Evolutionary conservation across 148 eudicot species (phyloP).

Genomic region (Amaranthus hypochondriacus): DNA sequence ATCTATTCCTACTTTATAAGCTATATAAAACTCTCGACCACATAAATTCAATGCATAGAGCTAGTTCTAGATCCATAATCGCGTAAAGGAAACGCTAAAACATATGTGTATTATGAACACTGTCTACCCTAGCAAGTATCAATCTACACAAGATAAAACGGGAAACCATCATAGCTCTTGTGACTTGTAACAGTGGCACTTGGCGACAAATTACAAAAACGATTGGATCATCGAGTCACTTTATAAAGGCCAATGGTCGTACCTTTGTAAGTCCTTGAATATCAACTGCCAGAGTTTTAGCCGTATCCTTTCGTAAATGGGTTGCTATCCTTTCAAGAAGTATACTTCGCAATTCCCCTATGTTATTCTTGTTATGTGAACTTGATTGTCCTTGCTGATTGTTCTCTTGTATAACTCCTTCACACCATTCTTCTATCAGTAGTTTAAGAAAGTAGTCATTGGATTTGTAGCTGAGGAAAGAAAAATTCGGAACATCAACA

Average conservation of each 20-base stretch:
- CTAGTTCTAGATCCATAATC: too few relatives aligned
- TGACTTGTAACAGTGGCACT: too few relatives aligned
- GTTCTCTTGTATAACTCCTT: constrained; percentile 64
- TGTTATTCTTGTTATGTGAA: constrained; percentile 32
- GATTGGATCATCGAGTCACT: not conserved
- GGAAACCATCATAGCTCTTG: too few relatives aligned
- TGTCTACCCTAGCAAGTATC: too few relatives aligned
- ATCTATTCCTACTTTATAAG: not conserved
- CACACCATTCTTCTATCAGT: constrained; percentile 97
- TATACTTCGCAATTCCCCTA: constrained; percentile 51
- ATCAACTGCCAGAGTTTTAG: constrained; percentile 60
- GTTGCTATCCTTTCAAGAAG: constrained; percentile 85
- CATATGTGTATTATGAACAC: too few relatives aligned
- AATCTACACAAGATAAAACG: too few relatives aligned
- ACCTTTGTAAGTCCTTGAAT: constrained; percentile 88
- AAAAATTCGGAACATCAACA: not conserved
- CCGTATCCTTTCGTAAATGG: constrained; percentile 58
- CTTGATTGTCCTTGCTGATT: constrained; percentile 30
- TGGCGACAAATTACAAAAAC: too few relatives aligned
- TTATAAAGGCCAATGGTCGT: not conserved
- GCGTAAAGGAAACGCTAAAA: too few relatives aligned
- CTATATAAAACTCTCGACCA: too few relatives aligned
- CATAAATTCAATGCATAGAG: too few relatives aligned
- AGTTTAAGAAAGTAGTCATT: constrained; percentile 90
- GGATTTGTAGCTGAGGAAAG: constrained; percentile 58